These are phyloP conservation scores for Kodamaea restingae DNA, from an alignment of 805 yeast species.

Conservation along the genomic window DNA sequence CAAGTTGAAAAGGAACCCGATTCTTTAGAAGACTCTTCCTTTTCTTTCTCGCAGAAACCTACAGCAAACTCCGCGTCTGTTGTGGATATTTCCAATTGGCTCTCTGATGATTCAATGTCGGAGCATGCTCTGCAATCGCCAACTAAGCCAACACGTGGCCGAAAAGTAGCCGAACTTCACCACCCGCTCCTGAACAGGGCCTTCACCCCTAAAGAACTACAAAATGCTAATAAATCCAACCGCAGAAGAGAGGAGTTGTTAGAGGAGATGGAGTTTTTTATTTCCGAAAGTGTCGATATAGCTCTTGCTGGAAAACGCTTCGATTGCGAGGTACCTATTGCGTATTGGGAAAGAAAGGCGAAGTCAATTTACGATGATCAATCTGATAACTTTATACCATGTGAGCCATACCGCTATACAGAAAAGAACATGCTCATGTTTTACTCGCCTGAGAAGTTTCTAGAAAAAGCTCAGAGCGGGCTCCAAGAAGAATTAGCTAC, in stretches of 20 bases:
- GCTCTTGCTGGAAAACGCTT: conserved; percentile 7
- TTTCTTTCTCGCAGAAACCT: conserved; percentile 11
- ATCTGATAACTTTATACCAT: conserved; percentile 54
- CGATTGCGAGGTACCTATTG: conserved; percentile 34
- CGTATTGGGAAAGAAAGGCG: conserved; percentile 50
- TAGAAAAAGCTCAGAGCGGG: conserved; percentile 11
- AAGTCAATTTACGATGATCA: conserved; percentile 45
- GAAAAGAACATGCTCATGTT: conserved; percentile 46
- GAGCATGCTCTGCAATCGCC: conserved; percentile 5
- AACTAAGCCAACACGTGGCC: not conserved
- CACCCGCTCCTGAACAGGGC: conserved; percentile 10
- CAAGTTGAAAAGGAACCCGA: conserved; percentile 4
- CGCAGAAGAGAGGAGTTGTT: conserved; percentile 50
- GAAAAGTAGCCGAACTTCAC: conserved; percentile 1
- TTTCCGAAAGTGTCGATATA: conserved; percentile 19
- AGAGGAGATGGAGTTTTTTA: conserved; percentile 43
- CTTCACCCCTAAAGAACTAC: conserved; percentile 28
- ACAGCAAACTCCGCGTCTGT: conserved; percentile 6
- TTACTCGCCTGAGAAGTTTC: conserved; percentile 45
- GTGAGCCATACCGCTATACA: conserved; percentile 32
- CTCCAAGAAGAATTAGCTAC: conserved; percentile 2
- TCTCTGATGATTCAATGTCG: conserved; percentile 18
- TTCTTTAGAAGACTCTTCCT: conserved; percentile 17
- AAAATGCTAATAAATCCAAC: conserved; percentile 31
- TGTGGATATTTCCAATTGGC: conserved; percentile 20